phyloP scores from a whole-genome alignment of 176 grass and related monocot genomes.

The Luzula sylvatica region DNA sequence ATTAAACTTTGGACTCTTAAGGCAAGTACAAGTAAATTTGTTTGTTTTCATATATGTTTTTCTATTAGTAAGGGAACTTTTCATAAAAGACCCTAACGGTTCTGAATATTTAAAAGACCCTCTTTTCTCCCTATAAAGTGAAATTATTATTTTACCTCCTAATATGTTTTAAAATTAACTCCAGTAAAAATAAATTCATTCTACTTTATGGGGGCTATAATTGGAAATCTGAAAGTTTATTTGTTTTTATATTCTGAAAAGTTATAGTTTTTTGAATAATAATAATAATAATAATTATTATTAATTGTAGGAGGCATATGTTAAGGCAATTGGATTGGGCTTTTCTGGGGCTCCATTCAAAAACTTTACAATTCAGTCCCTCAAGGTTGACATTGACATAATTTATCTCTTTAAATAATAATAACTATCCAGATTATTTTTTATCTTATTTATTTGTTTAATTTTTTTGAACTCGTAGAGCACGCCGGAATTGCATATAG shows the following conservation, averaged over 20 bases:
- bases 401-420: background rate
- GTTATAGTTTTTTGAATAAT: background rate
- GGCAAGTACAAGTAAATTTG: conserved; percentile 48
- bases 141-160: too few relatives aligned
- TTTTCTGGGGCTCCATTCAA: conserved; percentile 6
- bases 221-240: too few relatives aligned
- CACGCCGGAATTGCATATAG: conserved; percentile 27
- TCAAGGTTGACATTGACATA: conserved; percentile 7
- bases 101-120: too few relatives aligned
- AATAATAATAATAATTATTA: background rate
- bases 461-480: conserved; percentile 6
- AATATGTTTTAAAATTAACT: too few relatives aligned
- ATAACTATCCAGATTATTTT: conserved; percentile 4
- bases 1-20: conserved; percentile 96
- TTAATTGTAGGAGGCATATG: conserved; percentile 55
- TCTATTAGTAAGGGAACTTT: too few relatives aligned
- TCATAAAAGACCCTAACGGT: too few relatives aligned
- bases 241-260: background rate
- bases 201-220: too few relatives aligned
- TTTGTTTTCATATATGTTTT: too few relatives aligned
- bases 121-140: too few relatives aligned
- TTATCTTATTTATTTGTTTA: background rate
- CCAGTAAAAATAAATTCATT: too few relatives aligned
- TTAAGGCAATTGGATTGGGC: background rate
- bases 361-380: background rate